A percentile compares a stretch with the other conserved stretches of the same genome.
These are phyloP conservation scores for Immersiella caudata DNA, from an alignment of 495 filamentous ascomycete species.

Conservation along the genomic window DNA sequence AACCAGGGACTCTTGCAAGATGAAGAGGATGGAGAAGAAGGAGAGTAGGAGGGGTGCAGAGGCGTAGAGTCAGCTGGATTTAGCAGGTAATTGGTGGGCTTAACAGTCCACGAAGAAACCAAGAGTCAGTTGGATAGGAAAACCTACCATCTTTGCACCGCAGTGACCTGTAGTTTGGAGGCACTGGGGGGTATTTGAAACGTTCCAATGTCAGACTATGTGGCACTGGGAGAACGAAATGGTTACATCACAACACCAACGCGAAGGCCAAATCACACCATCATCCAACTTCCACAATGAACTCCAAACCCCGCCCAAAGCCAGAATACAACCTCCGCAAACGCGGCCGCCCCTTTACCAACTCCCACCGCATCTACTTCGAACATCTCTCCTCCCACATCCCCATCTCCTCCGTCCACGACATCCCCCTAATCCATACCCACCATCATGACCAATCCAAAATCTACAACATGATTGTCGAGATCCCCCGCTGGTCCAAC, in stretches of 20 bases:
- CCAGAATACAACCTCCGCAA: conserved; percentile 22
- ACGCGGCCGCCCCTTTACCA: conserved; percentile 26
- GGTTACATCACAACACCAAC: too few relatives aligned
- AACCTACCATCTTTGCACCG: too few relatives aligned
- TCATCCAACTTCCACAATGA: not conserved
- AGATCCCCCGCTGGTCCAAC: conserved; percentile 36
- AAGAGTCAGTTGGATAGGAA: too few relatives aligned
- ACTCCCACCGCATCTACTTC: conserved; percentile 33
- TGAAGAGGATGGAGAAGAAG: not conserved
- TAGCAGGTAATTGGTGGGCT: too few relatives aligned
- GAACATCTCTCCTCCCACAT: conserved; percentile 23
- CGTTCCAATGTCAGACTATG: too few relatives aligned
- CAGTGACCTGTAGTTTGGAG: too few relatives aligned
- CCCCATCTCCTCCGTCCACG: conserved; percentile 37
- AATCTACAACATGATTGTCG: conserved; percentile 37
- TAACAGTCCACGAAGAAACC: too few relatives aligned
- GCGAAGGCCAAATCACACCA: too few relatives aligned
- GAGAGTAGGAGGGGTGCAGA: not conserved
- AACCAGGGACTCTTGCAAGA: not conserved
- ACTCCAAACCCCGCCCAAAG: not conserved
- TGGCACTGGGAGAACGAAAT: too few relatives aligned
- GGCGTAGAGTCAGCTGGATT: not conserved
- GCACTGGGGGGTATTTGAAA: too few relatives aligned
- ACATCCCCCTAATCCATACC: conserved; percentile 35
- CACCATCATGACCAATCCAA: not conserved